Evolutionary conservation across 1,139 yeast species (phyloP).

Genomic region (Kodamaea fungicola): DNA sequence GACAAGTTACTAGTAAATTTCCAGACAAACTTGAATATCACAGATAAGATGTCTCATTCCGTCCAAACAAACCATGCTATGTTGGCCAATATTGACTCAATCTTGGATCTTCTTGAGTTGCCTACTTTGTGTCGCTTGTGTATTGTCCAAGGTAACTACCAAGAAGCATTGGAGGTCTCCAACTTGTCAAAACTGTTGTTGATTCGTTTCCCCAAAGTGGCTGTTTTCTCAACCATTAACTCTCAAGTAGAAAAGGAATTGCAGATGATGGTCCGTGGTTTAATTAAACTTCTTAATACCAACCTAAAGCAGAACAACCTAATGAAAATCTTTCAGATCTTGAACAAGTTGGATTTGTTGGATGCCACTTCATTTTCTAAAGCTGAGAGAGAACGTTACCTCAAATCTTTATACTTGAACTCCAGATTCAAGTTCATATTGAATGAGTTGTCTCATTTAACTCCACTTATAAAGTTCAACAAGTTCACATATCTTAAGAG

Average conservation of each 20-base stretch:
- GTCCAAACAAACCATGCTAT: slow-evolving; percentile 33
- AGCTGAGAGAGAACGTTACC: slow-evolving; percentile 16
- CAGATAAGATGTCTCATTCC: slow-evolving; percentile 21
- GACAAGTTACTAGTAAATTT: slow-evolving; percentile 14
- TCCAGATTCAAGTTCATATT: slow-evolving; percentile 58
- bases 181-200: slow-evolving; percentile 64
- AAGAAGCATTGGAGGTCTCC: slow-evolving; percentile 81
- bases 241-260: slow-evolving; percentile 55
- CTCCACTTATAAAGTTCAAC: slow-evolving; percentile 48
- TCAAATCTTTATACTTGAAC: slow-evolving; percentile 50
- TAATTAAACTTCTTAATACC: slow-evolving; percentile 67
- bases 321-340: slow-evolving; percentile 72
- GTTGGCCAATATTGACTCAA: slow-evolving; percentile 62
- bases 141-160: slow-evolving; percentile 80
- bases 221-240: slow-evolving; percentile 54
- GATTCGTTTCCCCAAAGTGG: slow-evolving; percentile 64
- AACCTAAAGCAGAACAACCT: slow-evolving; percentile 75
- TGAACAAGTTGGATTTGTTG: slow-evolving; percentile 55
- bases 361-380: slow-evolving; percentile 11
- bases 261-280: slow-evolving; percentile 60
- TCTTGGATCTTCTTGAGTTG: slow-evolving; percentile 75
- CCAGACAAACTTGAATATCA: slow-evolving; percentile 10
- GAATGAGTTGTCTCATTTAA: slow-evolving; percentile 54
- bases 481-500: slow-evolving; percentile 72
- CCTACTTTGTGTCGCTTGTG: slow-evolving; percentile 84